These are phyloP conservation scores for Diaporthe helianthi DNA, from an alignment of 2,329 filamentous ascomycete species.

Conservation along the genomic window DNA sequence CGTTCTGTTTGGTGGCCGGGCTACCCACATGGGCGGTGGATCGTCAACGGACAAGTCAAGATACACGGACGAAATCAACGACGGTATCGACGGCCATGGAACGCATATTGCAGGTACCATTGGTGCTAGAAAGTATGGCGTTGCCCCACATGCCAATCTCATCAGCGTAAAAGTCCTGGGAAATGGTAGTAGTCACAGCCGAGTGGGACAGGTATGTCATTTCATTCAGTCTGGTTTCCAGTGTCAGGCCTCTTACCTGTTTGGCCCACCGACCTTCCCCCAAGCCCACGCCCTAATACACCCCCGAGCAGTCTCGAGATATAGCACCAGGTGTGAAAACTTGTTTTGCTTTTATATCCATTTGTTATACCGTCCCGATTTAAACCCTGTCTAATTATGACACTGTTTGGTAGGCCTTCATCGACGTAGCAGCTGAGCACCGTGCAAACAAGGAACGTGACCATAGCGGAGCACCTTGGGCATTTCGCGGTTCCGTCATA, in stretches of 20 bases:
- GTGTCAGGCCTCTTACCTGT: too few species aligned
- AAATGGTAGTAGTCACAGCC: not conserved
- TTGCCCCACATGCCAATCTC: not conserved
- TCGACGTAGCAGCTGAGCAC: not conserved
- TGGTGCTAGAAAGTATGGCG: not conserved
- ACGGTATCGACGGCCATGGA: not conserved
- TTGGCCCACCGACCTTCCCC: too few species aligned
- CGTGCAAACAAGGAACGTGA: not conserved
- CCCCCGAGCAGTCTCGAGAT: too few species aligned
- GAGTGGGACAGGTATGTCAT: not conserved
- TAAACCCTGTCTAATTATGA: too few species aligned
- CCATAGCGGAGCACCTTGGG: not conserved
- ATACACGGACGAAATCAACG: not conserved
- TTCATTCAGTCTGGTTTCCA: too few species aligned
- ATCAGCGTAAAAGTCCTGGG: not conserved
- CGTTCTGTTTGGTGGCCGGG: not conserved
- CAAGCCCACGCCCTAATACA: too few species aligned
- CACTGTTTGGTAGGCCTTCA: not conserved
- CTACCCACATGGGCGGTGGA: not conserved
- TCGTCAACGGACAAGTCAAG: too few species aligned
- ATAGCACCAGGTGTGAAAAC: too few species aligned
- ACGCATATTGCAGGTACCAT: not conserved
- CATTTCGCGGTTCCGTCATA: not conserved
- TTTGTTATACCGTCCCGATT: too few species aligned
- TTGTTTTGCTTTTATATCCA: too few species aligned